These are phyloP conservation scores for Chrysanthemum lavandulifolium DNA, from an alignment of 129 eudicot genomes.

Conservation along the genomic window DNA sequence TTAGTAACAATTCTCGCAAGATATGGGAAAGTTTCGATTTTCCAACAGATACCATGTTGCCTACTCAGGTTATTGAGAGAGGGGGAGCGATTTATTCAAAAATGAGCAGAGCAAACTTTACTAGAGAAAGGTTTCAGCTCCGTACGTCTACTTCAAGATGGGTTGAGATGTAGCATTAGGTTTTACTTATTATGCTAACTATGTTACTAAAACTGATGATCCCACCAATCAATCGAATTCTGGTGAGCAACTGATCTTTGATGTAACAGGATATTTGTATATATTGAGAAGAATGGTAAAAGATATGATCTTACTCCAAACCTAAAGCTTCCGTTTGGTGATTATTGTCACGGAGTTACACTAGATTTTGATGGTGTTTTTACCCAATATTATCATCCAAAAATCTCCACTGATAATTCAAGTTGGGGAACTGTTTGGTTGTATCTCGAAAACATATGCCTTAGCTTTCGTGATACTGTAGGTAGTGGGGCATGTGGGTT, in stretches of 20 bases:
- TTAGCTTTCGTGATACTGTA: not conserved
- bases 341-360: constrained; percentile 41
- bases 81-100: constrained; percentile 28
- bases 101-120: constrained; percentile 24
- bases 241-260: constrained; percentile 33
- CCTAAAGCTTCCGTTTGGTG: constrained; percentile 1
- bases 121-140: constrained; percentile 39
- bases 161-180: constrained; percentile 5
- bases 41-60: constrained; percentile 57
- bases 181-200: constrained; percentile 17
- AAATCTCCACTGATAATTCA: constrained; percentile 6
- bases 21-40: constrained; percentile 52
- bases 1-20: constrained; percentile 3
- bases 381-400: constrained; percentile 38
- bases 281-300: constrained; percentile 27
- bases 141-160: constrained; percentile 33
- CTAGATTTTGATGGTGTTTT: constrained; percentile 57
- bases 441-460: constrained; percentile 43
- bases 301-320: constrained; percentile 12
- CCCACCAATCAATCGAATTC: not conserved
- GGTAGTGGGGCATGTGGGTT: constrained; percentile 55
- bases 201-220: not conserved
- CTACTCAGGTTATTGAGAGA: constrained; percentile 33
- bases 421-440: constrained; percentile 21
- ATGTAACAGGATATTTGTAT: constrained; percentile 33